These are phyloP conservation scores for Candida sithepensis DNA, from an alignment of 805 yeast genomes.

Conservation along the genomic window DNA sequence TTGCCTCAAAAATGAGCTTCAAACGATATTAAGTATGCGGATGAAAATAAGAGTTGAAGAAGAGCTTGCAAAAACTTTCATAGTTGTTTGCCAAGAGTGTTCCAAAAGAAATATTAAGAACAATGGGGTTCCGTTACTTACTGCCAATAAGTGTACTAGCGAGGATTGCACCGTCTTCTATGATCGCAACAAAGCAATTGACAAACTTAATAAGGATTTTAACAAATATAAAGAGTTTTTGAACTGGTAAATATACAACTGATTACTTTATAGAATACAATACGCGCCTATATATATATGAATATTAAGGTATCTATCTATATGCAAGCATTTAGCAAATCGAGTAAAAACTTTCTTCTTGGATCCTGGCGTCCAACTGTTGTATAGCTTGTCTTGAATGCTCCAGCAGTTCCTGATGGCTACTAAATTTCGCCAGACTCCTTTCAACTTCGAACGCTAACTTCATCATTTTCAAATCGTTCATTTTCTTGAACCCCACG, in stretches of 20 bases:
- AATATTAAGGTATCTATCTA: background rate
- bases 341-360: constrained; percentile 25
- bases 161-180: constrained; percentile 65
- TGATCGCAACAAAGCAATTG: constrained; percentile 42
- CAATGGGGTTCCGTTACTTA: constrained; percentile 23
- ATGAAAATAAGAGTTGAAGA: constrained; percentile 27
- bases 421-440: constrained; percentile 31
- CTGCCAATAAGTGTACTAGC: constrained; percentile 46
- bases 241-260: constrained; percentile 19
- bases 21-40: constrained; percentile 32
- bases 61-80: constrained; percentile 24
- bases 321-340: constrained; percentile 14
- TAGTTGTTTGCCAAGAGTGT: constrained; percentile 36
- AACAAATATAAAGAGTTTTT: constrained; percentile 13
- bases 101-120: constrained; percentile 18
- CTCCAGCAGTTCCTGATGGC: constrained; percentile 28
- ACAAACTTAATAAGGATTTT: constrained; percentile 18
- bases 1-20: constrained; percentile 35
- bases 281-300: background rate
- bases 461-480: constrained; percentile 36
- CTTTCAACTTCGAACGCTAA: constrained; percentile 39
- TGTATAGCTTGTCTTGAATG: constrained; percentile 32
- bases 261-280: background rate
- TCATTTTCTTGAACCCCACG: constrained; percentile 38
- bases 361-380: constrained; percentile 28